Evolutionary conservation across 352 stramenopile species (phyloP), one percentile per base, ranked within the genome.

Genomic region (Pythium brachiatum): DNA sequence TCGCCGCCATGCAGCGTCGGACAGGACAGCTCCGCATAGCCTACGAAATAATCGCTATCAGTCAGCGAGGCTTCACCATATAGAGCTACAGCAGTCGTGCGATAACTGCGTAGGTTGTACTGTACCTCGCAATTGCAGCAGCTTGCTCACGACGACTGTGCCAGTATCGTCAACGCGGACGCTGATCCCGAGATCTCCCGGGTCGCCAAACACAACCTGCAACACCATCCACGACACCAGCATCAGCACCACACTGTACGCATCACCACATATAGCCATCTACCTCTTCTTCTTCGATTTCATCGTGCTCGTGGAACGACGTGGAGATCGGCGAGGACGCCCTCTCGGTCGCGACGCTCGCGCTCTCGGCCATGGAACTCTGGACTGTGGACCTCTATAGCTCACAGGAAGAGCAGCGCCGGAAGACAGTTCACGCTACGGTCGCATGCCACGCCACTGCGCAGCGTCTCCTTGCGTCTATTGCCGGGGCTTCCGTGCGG

Each of bases 171-270:
- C 62, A n/a, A 80, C 64, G 21, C 64, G 32, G 15, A 80, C 52
- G 20, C 64, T 58, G 29, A 80, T 73, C 18, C 72, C 69, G 16
- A 81, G 62, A 31, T 79, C 73, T 11, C 69, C 64, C 1, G 27
- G 16, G 1, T 60, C 59, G 13, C 64, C 38, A 32, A 75, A 74
- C 21, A 25, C 56, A 34, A 68, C 61, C 72, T 76, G 23, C 18
- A 48, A 15, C n/a, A 16, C 41, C 18, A 27, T 7, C 41, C 25
- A 12, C 15, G n/a, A 13, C n/a, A 48, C 20, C n/a, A 26, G 1
- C 6, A 15, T 48, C 2, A 48, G 41, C 4, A 26, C 41, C 18
- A 48, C 41, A 48, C 6, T 26, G 21, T 41, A 41, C 13, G 15
- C 34, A 41, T 6, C 34, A 6, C 41, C 11, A 41, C 12, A 48